phyloP scores from a whole-genome alignment of 202 grass and related monocot genomes.

The Brachypodium distachyon region DNA sequence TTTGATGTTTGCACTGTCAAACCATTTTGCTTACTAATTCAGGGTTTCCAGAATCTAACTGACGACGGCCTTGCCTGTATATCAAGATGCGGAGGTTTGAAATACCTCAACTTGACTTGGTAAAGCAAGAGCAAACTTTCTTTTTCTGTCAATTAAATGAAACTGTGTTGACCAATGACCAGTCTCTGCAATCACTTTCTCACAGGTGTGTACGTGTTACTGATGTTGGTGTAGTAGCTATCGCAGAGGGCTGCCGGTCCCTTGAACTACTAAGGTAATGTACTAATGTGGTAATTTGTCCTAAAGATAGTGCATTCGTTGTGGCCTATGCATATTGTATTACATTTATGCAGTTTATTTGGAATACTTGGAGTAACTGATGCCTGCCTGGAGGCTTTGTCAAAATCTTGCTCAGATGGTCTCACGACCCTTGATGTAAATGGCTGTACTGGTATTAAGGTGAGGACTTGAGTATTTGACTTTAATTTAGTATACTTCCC shows the following conservation, averaged over 20 bases:
- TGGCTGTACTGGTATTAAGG: constrained; percentile 89
- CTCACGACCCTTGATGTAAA: constrained; percentile 92
- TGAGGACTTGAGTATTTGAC: neutral
- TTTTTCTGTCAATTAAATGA: neutral
- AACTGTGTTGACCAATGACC: neutral
- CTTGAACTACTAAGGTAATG: constrained; percentile 79
- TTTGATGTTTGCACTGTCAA: constrained; percentile 1
- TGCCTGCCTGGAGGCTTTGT: constrained; percentile 60
- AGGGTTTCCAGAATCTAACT: constrained; percentile 63
- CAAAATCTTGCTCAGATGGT: constrained; percentile 47
- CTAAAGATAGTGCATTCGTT: neutral
- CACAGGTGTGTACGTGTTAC: constrained; percentile 80
- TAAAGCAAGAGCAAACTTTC: constrained; percentile 26
- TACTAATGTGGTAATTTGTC: neutral
- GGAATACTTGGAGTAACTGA: constrained; percentile 89
- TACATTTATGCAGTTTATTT: constrained; percentile 55
- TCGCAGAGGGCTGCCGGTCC: constrained; percentile 60
- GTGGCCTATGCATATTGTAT: neutral
- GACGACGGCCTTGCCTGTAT: constrained; percentile 62
- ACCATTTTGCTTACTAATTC: neutral
- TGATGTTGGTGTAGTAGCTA: constrained; percentile 65
- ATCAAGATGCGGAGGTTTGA: constrained; percentile 59
- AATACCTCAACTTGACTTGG: constrained; percentile 78
- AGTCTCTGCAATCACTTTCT: constrained; percentile 8
- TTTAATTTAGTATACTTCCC: neutral